These are phyloP conservation scores for Dalechampia spathulata DNA, from an alignment of 441 rosid species.

Conservation along the genomic window DNA sequence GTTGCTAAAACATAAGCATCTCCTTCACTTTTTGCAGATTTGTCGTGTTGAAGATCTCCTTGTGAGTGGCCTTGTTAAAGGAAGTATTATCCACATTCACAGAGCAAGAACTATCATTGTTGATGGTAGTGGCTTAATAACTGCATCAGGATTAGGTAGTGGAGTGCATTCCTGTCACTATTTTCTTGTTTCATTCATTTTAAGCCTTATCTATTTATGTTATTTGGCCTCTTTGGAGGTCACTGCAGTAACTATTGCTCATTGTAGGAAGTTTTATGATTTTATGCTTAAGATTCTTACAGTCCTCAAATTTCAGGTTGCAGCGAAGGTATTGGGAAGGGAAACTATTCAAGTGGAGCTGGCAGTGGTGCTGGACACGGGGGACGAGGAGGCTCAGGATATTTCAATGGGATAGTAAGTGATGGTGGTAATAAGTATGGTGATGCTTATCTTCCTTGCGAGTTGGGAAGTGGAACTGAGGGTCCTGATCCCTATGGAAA, in stretches of 20 bases:
- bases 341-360: conserved; percentile 83
- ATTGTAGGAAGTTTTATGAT: conserved; percentile 9
- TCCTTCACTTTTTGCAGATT: conserved; percentile 41
- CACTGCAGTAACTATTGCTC: conserved; percentile 6
- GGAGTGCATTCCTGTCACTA: conserved; percentile 7
- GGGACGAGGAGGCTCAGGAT: conserved; percentile 94
- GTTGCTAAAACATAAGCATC: conserved; percentile 9
- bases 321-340: conserved; percentile 81
- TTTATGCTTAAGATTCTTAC: conserved; percentile 19
- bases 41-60: conserved; percentile 97
- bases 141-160: conserved; percentile 89
- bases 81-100: conserved; percentile 94
- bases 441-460: conserved; percentile 88
- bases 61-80: conserved; percentile 76
- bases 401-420: conserved; percentile 73
- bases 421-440: conserved; percentile 88
- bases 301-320: conserved; percentile 56
- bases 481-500: conserved; percentile 67
- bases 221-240: not conserved
- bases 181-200: conserved; percentile 5
- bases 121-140: conserved; percentile 58
- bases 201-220: not conserved
- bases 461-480: conserved; percentile 95
- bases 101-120: conserved; percentile 79
- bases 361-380: conserved; percentile 99